phyloP scores from a whole-genome alignment of 108 stramenopile species.

The Stephanodiscus triporus region DNA sequence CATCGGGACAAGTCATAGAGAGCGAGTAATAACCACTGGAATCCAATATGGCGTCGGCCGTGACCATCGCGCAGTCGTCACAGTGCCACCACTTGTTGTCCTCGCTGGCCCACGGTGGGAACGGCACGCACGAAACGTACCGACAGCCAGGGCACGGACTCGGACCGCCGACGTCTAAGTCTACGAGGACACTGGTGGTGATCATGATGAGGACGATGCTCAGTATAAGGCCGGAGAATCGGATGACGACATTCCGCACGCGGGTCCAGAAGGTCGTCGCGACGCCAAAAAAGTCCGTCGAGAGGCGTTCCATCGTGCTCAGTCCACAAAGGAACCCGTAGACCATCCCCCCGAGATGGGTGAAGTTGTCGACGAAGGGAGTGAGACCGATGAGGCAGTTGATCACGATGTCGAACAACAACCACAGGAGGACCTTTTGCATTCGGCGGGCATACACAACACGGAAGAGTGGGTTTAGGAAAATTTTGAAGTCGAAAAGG shows the following conservation, averaged over 20 bases:
- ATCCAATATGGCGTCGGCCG: slow-evolving; percentile 55
- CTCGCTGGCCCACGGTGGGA: slow-evolving; percentile 66
- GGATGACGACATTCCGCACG: slow-evolving; percentile 43
- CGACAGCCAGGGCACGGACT: slow-evolving; percentile 75
- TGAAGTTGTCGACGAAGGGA: slow-evolving; percentile 92
- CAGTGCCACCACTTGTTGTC: slow-evolving; percentile 91
- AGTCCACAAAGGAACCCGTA: slow-evolving; percentile 84
- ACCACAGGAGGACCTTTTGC: slow-evolving; percentile 60
- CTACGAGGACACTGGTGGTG: slow-evolving; percentile 66
- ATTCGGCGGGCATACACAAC: background rate
- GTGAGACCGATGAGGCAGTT: slow-evolving; percentile 85
- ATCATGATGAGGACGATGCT: slow-evolving; percentile 69
- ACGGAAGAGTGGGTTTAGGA: background rate
- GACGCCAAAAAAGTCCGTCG: slow-evolving; percentile 73
- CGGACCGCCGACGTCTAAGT: slow-evolving; percentile 59
- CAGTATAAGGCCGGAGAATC: slow-evolving; percentile 77
- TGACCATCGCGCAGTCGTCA: slow-evolving; percentile 74
- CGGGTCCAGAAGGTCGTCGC: slow-evolving; percentile 33
- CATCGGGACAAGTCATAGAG: slow-evolving; percentile 71
- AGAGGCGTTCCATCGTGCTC: slow-evolving; percentile 74
- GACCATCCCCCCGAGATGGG: slow-evolving; percentile 82
- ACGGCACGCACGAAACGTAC: slow-evolving; percentile 84
- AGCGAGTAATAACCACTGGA: slow-evolving; percentile 53
- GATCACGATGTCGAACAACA: slow-evolving; percentile 79
- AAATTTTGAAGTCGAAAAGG: too few relatives aligned